Evolutionary conservation across 192 early-diverging fungal genomes (phyloP).

Genomic region (Nowakowskiella sp.): DNA sequence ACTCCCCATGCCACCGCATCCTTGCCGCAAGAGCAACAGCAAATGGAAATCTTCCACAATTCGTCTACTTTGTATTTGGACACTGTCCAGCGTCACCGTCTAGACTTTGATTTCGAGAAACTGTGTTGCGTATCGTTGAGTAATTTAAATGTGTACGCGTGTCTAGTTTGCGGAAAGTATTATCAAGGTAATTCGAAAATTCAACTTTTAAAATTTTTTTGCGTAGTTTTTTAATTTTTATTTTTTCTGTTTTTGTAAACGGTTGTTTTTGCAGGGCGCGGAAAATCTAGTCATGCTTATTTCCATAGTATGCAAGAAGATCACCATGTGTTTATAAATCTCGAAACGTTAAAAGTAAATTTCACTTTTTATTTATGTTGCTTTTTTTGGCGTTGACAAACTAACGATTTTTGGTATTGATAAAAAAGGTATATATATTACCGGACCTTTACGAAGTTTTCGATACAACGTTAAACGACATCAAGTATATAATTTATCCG

Average conservation of each 20-base stretch:
- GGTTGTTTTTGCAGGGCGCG: constrained; percentile 53
- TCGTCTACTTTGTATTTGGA: constrained; percentile 58
- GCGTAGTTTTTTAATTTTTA: neutral
- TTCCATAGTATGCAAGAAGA: constrained; percentile 91
- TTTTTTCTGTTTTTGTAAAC: neutral
- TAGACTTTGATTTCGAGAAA: constrained; percentile 99
- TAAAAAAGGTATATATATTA: constrained; percentile 67
- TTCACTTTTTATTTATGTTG: neutral
- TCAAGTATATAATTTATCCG: constrained; percentile 87
- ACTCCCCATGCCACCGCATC: too few relatives aligned
- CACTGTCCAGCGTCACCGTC: constrained; percentile 71
- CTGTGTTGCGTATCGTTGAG: constrained; percentile 91
- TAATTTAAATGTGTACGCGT: constrained; percentile 91
- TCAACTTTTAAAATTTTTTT: neutral
- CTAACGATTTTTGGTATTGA: constrained; percentile 5
- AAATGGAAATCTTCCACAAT: too few relatives aligned
- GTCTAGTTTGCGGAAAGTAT: constrained; percentile 93
- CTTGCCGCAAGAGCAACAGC: too few relatives aligned
- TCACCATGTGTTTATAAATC: constrained; percentile 94
- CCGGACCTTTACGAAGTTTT: constrained; percentile 90
- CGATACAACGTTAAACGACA: constrained; percentile 81
- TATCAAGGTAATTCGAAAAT: constrained; percentile 59
- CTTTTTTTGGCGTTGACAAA: neutral
- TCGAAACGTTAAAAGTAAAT: constrained; percentile 64
- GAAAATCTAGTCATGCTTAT: constrained; percentile 85